Conservation (phyloP, 495 filamentous ascomycete genomes). For the Xylaria sp. region DNA sequence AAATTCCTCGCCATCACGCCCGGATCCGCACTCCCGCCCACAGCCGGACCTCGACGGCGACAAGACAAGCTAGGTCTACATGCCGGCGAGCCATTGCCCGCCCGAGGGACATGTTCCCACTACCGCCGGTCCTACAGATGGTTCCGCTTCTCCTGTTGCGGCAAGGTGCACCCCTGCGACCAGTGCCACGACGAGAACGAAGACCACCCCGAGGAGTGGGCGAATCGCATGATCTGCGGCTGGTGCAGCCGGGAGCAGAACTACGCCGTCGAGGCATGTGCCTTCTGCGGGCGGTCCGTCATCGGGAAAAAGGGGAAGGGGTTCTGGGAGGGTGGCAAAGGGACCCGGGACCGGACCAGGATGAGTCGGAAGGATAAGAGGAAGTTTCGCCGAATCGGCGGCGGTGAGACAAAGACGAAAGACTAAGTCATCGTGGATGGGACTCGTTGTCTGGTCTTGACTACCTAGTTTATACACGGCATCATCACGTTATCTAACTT, state of each 20-base stretch:
- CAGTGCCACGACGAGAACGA: slow-evolving; percentile 79
- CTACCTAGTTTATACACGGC: background rate
- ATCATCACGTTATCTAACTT: background rate
- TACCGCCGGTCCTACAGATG: slow-evolving; percentile 83
- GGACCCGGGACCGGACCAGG: slow-evolving; percentile 70
- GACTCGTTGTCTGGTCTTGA: too few relatives aligned
- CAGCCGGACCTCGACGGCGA: slow-evolving; percentile 59
- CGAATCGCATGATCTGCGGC: slow-evolving; percentile 88
- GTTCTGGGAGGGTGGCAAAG: slow-evolving; percentile 93
- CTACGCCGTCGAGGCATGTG: slow-evolving; percentile 80
- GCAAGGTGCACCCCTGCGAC: slow-evolving; percentile 76
- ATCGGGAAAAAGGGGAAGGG: slow-evolving; percentile 70
- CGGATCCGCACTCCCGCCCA: slow-evolving; percentile 48
- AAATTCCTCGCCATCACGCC: slow-evolving; percentile 78
- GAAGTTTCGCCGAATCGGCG: slow-evolving; percentile 67
- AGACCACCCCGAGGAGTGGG: slow-evolving; percentile 82
- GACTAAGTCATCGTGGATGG: slow-evolving; percentile 26
- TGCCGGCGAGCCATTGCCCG: slow-evolving; percentile 79
- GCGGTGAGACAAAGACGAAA: slow-evolving; percentile 36
- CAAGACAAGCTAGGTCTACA: slow-evolving; percentile 81
- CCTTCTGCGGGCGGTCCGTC: slow-evolving; percentile 74
- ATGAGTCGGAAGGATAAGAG: slow-evolving; percentile 81
- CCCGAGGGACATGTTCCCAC: slow-evolving; percentile 76
- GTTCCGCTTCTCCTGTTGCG: slow-evolving; percentile 75
- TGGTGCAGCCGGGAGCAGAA: slow-evolving; percentile 85